Base-by-base conservation (phyloP, 192 early-diverging fungal genomes). In the Backusella parvicylindrica region DNA sequence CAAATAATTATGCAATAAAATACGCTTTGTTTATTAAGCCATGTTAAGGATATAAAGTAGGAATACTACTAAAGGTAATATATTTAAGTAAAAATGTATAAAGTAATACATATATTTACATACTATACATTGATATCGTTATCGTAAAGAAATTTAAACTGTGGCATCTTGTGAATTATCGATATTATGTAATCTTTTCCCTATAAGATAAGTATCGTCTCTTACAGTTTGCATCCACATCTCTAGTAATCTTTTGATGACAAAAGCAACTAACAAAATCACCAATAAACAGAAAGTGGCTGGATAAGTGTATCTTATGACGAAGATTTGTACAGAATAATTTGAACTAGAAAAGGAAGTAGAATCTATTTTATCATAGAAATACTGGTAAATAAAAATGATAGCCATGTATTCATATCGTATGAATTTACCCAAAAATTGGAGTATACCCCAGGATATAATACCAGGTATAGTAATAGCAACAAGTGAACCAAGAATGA, bases 131-230 rank as follows among this genome's bases (percentile, higher is more conserved):
- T 23, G 6, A 16, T 49, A 32, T 16, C 2, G 6, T 15, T 28
- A n/a, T n/a, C n/a, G n/a, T n/a, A 33, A 30, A 41, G 36, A 16
- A 28, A 41, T 7, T 7, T 60, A 60, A 60, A 9, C 12, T 60
- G 23, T 12, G 12, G 1, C 3, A 9, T 43, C 12, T 70, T 41
- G 21, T 65, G 21, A 15, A 26, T 49, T 32, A n/a, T 73, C 64
- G 64, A 96, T 71, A 81, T 99, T 99, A 77, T 96, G 95, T 75
- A 99, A 84, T 79, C 83, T 84, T 36, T 89, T 86, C 8, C 97
- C 97, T 63, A 97, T 90, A 30, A 96, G 83, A 75, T 94, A 99
- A 63, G 89, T 86, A 64, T 94, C 93, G 43, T 99, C 96, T 21
- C 92, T 86, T 5, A 96, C 88, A 64, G 86, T 76, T 31, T 92